Evolutionary conservation across 768 basidiomycete genomes (phyloP), one percentile per base, ranked within the genome.

Genomic region (Phaffia australis): DNA sequence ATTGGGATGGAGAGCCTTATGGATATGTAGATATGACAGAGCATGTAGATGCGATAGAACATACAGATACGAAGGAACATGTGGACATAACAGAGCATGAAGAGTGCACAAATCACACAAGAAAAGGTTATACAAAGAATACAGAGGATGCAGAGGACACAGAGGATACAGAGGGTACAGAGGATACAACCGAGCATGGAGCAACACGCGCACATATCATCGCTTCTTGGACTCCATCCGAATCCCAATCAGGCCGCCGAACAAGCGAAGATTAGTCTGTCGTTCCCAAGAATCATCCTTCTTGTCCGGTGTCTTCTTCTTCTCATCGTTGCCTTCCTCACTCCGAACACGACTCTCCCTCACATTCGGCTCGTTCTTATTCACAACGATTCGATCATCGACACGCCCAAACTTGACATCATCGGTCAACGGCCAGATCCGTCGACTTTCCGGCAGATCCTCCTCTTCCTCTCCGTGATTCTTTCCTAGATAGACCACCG

Each of bases 201-300:
- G 11, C 35, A 42, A 42, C 11, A 11, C 35, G 35, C 35, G 35
- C 35, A 42, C 35, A 23, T 42, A 14, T 66, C 52, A 69, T 52
- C 55, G 55, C 60, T 70, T 72, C 63, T 69, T 65, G 52, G 72
- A 72, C 69, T 74, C 73, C 71, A 74, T 50, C 21, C 73, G 60
- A 16, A 74, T 60, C 18, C 69, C 70, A 11, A 74, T 57, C 51
- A 74, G 55, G 4, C 73, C 73, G 16, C 73, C 73, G 29, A 74
- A 69, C 52, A 74, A 54, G 35, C 68, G 66, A 32, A 74, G 48
- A 60, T 74, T 64, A 54, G 73, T 74, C 63, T 74, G 69, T 66
- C 73, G 56, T 56, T 72, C 70, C 73, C 73, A 74, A 42, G 61
- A 57, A n/a, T 65, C 51, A 16, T 60, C 51, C 51, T 64, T 58